Evolutionary conservation across 163 green algal genomes (phyloP), one percentile per base, ranked within the genome.

Genomic region (Prototheca wickerhamii): DNA sequence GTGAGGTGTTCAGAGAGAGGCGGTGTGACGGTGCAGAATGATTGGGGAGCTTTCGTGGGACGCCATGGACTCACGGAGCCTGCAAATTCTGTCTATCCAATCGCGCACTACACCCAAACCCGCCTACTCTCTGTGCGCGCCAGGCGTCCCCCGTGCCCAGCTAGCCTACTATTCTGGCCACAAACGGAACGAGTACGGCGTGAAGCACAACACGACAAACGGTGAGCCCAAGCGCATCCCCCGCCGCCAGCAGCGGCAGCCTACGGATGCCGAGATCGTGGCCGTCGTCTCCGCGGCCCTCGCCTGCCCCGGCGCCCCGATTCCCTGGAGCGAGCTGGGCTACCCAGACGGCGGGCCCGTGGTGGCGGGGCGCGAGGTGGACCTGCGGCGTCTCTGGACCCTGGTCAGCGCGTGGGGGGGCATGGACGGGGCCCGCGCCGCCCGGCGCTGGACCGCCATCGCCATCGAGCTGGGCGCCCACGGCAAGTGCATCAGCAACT

Each of bases 311-410:
- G 25, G 15, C 23, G 37, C 25, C 25, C 37, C 37, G 6, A 53
- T 63, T 3, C 28, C 43, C 20, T 65, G 59, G 59, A 29, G 4
- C 4, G 44, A 58, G 42, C 29, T 65, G 59, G 59, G 59, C 28
- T 31, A 59, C 29, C 31, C 42, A 21, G 5, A 29, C 2, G 64
- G 52, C 17, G 64, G 31, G 2, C 64, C 51, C 20, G 25, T 17
- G 10, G 32, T 70, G 26, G 26, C 21, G 0, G 55, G 64, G 4
- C 15, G 37, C 1, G 55, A 60, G 43, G 55, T 50, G 21, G 42
- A 70, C 31, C 55, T 60, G 30, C 55, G 42, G 4, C 7, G 20
- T 10, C 42, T 70, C 42, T 70, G 64, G 64, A 3, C 26, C 4
- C 20, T 40, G 4, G 64, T 44, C 0, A 35, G 35, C 49, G 50